Conservation (phyloP, 1,139 yeast species). For the Magnusiomyces paraingens region DNA sequence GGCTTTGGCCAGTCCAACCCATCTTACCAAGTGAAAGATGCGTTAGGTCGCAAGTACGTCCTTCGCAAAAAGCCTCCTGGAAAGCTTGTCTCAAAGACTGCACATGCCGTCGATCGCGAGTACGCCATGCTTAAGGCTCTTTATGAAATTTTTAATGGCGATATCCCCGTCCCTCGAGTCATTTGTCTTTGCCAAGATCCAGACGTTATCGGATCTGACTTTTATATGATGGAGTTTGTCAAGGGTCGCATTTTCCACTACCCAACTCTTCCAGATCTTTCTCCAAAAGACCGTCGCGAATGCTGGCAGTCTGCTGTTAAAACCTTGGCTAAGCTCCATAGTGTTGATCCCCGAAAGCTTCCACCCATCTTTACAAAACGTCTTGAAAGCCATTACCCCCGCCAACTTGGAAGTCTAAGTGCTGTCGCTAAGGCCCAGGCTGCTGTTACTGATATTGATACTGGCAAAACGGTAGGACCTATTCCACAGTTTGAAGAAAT, state of each 20-base stretch:
- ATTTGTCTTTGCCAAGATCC: slow-evolving; percentile 60
- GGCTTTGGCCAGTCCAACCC: slow-evolving; percentile 65
- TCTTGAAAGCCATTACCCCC: slow-evolving; percentile 44
- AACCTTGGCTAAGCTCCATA: slow-evolving; percentile 49
- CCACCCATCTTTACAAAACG: slow-evolving; percentile 41
- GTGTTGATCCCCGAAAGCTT: slow-evolving; percentile 41
- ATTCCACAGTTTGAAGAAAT: slow-evolving; percentile 47
- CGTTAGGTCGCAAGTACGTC: slow-evolving; percentile 41
- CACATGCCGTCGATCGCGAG: slow-evolving; percentile 63
- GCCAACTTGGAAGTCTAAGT: slow-evolving; percentile 49
- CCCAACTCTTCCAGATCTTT: slow-evolving; percentile 43
- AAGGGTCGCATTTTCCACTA: slow-evolving; percentile 54
- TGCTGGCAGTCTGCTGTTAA: slow-evolving; percentile 49
- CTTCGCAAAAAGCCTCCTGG: slow-evolving; percentile 59
- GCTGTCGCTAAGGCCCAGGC: slow-evolving; percentile 47
- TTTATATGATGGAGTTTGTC: slow-evolving; percentile 55
- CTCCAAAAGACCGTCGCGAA: slow-evolving; percentile 26
- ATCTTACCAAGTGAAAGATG: slow-evolving; percentile 48
- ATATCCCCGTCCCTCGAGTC: slow-evolving; percentile 58
- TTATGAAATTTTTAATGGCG: slow-evolving; percentile 21
- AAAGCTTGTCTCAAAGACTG: slow-evolving; percentile 50
- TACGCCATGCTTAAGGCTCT: slow-evolving; percentile 46
- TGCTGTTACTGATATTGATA: slow-evolving; percentile 23
- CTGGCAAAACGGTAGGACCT: slow-evolving; percentile 40
- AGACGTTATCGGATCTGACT: slow-evolving; percentile 63